Percentiles rank a stretch among this genome's conserved stretches.
Conservation (phyloP, 2,329 filamentous ascomycete genomes). For the Colletotrichum salicis region DNA sequence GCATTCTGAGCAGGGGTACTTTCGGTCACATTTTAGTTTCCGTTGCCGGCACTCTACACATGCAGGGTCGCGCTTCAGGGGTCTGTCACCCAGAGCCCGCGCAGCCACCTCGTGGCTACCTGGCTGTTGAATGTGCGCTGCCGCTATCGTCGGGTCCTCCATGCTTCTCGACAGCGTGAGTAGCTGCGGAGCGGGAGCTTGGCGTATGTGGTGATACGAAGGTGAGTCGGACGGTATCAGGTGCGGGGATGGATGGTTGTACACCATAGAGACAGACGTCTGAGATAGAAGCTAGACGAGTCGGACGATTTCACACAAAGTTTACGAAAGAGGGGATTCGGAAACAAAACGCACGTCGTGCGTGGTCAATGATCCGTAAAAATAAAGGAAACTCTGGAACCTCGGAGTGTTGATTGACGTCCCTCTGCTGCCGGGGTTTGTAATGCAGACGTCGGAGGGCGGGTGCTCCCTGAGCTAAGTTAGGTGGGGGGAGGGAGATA, state of each 20-base stretch:
- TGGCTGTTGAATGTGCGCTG: no score
- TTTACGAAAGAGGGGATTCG: no score
- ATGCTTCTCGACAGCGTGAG: background rate
- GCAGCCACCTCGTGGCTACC: background rate
- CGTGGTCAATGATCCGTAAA: background rate
- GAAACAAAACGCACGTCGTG: background rate
- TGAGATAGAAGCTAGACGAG: background rate
- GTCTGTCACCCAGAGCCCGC: background rate
- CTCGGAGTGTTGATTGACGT: background rate
- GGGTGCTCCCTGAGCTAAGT: no score
- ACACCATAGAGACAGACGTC: no score
- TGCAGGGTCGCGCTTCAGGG: slow-evolving; percentile 47
- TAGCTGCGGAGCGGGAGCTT: background rate
- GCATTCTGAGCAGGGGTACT: slow-evolving; percentile 68
- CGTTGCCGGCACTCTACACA: slow-evolving; percentile 68
- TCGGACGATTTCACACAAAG: no score
- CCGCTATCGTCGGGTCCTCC: background rate
- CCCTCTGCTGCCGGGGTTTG: background rate
- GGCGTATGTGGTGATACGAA: no score
- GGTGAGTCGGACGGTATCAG: background rate
- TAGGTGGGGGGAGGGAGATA: background rate
- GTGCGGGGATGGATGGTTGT: background rate
- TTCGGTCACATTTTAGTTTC: slow-evolving; percentile 71
- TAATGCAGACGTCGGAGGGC: no score
- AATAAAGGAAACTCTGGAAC: background rate